Conservation (phyloP, 2,329 filamentous ascomycete species). For the Paracorniculantispora psalliotae region DNA sequence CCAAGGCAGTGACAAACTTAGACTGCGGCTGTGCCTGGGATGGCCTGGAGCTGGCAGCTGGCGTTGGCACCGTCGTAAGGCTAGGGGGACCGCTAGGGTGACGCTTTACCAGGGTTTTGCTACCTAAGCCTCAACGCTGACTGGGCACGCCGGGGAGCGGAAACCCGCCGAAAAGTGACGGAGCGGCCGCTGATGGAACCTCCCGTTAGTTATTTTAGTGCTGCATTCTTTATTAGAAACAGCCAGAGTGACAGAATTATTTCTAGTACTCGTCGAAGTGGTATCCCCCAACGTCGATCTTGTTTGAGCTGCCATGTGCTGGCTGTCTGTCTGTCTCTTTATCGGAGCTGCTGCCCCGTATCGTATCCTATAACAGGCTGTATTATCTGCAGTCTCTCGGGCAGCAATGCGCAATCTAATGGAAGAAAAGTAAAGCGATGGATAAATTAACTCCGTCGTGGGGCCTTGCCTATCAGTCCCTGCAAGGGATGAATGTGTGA, state of each 20-base stretch:
- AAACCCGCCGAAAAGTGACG: background rate
- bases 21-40: slow-evolving; percentile 6
- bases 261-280: background rate
- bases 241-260: background rate
- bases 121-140: background rate
- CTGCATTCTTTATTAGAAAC: background rate
- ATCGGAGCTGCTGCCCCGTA: background rate
- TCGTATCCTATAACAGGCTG: background rate
- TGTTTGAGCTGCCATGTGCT: background rate
- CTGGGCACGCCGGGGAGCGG: background rate
- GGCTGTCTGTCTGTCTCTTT: background rate
- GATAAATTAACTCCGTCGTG: background rate
- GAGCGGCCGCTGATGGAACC: background rate
- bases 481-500: background rate
- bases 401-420: background rate
- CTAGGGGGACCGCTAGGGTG: background rate
- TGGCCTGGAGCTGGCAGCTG: no score
- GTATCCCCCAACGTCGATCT: background rate
- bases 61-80: background rate
- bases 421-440: background rate
- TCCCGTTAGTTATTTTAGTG: background rate
- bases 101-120: background rate
- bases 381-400: background rate
- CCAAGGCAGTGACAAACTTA: background rate
- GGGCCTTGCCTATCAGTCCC: background rate